Percentiles rank a stretch among this genome's conserved stretches.
phyloP scores from a whole-genome alignment of 768 basidiomycete genomes.

The Mycena maculata region DNA sequence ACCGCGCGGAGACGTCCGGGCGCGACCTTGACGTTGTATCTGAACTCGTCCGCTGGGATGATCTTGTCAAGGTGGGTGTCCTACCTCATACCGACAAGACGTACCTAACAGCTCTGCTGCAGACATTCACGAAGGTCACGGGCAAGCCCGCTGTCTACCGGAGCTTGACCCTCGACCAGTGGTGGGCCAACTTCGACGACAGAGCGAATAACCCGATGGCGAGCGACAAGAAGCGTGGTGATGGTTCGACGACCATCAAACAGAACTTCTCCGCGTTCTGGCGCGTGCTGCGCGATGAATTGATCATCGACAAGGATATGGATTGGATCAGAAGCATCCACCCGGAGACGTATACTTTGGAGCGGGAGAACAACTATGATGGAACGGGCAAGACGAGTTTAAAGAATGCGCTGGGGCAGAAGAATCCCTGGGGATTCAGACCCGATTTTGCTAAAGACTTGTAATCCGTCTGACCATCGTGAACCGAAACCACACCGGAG shows the following conservation, averaged over 20 bases:
- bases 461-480: no score
- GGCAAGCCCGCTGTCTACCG: conserved; percentile 21
- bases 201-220: conserved; percentile 26
- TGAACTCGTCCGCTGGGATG: conserved; percentile 50
- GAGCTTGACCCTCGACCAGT: conserved; percentile 13
- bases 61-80: conserved; percentile 41
- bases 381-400: conserved; percentile 24
- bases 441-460: not conserved
- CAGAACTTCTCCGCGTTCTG: conserved; percentile 49
- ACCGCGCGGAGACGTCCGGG: conserved; percentile 48
- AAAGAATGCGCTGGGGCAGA: conserved; percentile 23
- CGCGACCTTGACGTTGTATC: conserved; percentile 50
- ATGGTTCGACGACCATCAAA: conserved; percentile 23
- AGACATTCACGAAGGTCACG: conserved; percentile 31
- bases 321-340: conserved; percentile 46
- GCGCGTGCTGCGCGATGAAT: conserved; percentile 47
- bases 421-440: not conserved
- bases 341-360: conserved; percentile 42
- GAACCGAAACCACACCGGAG: no score
- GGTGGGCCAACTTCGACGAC: conserved; percentile 21
- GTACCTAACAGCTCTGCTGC: not conserved
- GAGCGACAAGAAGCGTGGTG: conserved; percentile 9
- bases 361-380: conserved; percentile 41
- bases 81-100: not conserved
- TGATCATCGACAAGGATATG: conserved; percentile 45